phyloP scores from a whole-genome alignment of 2,329 filamentous ascomycete species.

The Rhynchosporium agropyri region DNA sequence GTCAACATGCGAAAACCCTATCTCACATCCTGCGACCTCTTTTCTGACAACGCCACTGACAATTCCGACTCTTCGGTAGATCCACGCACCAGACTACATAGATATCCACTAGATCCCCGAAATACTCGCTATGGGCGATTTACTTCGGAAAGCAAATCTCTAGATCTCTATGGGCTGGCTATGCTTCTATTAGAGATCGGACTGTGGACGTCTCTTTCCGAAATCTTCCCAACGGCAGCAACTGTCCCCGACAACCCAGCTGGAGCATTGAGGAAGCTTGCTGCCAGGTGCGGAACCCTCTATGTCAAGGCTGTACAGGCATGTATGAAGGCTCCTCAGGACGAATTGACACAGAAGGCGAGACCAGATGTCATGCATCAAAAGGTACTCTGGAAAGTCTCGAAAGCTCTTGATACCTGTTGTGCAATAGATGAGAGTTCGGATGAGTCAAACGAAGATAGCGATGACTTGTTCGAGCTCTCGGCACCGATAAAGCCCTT shows the following conservation, averaged over 20 bases:
- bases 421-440: slow-evolving; percentile 62
- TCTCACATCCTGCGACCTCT: slow-evolving; percentile 75
- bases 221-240: slow-evolving; percentile 38
- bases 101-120: slow-evolving; percentile 67
- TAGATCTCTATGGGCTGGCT: slow-evolving; percentile 74
- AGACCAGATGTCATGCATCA: slow-evolving; percentile 58
- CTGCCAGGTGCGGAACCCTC: slow-evolving; percentile 66
- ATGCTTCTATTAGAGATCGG: slow-evolving; percentile 75
- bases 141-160: slow-evolving; percentile 57
- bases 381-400: slow-evolving; percentile 56
- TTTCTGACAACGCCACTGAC: slow-evolving; percentile 51
- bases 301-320: slow-evolving; percentile 76
- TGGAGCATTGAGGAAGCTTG: slow-evolving; percentile 37
- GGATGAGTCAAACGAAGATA: slow-evolving; percentile 54
- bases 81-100: slow-evolving; percentile 47
- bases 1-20: slow-evolving; percentile 70
- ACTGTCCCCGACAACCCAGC: slow-evolving; percentile 36
- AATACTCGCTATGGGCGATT: slow-evolving; percentile 53
- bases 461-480: slow-evolving; percentile 47
- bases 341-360: slow-evolving; percentile 53
- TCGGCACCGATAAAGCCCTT: slow-evolving; percentile 31
- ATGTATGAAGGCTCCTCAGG: slow-evolving; percentile 72
- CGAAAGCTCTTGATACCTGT: slow-evolving; percentile 57
- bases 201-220: slow-evolving; percentile 67
- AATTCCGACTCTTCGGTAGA: slow-evolving; percentile 29